Evolutionary conservation across 2,329 filamentous ascomycete species (phyloP), one percentile per base, ranked within the genome.

Genomic region (Neofusicoccum cordaticola): DNA sequence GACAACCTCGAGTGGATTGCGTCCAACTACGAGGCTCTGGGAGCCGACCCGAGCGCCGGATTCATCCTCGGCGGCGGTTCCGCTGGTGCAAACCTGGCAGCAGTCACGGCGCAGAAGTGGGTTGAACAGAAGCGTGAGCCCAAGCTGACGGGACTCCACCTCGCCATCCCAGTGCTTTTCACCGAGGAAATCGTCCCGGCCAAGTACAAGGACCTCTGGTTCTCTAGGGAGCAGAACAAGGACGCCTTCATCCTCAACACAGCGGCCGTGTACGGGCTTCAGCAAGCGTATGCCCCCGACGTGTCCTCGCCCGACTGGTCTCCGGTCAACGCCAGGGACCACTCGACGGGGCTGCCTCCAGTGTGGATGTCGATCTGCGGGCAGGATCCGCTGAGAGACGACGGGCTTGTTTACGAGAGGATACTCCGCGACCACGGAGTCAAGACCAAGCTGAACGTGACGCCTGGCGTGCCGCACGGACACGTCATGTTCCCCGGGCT

Each of bases 1-100:
- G 56, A 58, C 56, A 73, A 71, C 4, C 45, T 78, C 0, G 67
- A 71, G 64, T 79, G 75, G 72, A 68, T 76, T 2, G 35, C 45
- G 1, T 31, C 44, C 44, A 50, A 48, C 44, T 2, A 9, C 57
- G 34, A 50, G 1, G 7, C 9, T 2, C 42, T 61, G 13, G 57
- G 57, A 1, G 58, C 3, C 8, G 58, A 62, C 44, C 34, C 45
- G 2, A 15, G n/a, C 42, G 58, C 58, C 7, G 58, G 58, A 12
- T 62, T 62, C 45, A 13, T 62, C 17, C 3, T 62, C 44, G 44
- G n/a, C 34, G 58, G 58, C 17, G 44, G n/a, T 1, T 62, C 58
- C 0, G 44, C 58, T 5, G 58, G 58, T 3, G 58, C 11, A 6
- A 50, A 48, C 34, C 58, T 62, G 6, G 58, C 45, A 3, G 58